Conservation (phyloP, 306 rosid species). For the Cotoneaster glaucophyllus region DNA sequence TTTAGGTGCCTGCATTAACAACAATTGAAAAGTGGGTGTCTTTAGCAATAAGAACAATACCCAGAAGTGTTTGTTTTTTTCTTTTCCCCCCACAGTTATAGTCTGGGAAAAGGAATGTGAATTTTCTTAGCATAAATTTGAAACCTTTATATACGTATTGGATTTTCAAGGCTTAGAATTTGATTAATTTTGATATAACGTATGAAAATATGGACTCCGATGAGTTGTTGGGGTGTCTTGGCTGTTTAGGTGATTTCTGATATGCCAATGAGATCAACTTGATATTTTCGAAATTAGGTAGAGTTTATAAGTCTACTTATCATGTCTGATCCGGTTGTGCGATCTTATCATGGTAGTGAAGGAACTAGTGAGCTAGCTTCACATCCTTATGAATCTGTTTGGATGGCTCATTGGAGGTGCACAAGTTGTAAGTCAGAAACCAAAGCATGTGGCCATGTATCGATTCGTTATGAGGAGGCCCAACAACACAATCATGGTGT, state of each 20-base stretch:
- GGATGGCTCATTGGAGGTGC: constrained; percentile 74
- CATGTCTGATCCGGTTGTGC: constrained; percentile 44
- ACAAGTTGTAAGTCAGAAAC: constrained; percentile 37
- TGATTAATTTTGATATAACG: background rate
- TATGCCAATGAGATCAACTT: background rate
- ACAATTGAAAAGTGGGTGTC: background rate
- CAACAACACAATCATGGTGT: constrained; percentile 26
- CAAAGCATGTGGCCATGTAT: constrained; percentile 15
- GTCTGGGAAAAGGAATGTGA: background rate
- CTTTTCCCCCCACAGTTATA: background rate
- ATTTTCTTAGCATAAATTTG: background rate
- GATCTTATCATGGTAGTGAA: constrained; percentile 24
- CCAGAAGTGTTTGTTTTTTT: background rate
- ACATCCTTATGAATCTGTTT: constrained; percentile 35
- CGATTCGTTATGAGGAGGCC: constrained; percentile 31
- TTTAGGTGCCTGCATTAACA: background rate
- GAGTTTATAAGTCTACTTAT: background rate
- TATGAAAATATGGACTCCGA: background rate
- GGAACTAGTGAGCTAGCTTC: constrained; percentile 27
- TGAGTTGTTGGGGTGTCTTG: background rate
- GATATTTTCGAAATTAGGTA: background rate
- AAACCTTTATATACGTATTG: background rate
- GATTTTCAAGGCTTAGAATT: background rate
- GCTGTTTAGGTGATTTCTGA: constrained; percentile 20
- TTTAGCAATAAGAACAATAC: background rate